These are phyloP conservation scores for Neofusicoccum ribis DNA, from an alignment of 2,329 filamentous ascomycete species.

Conservation along the genomic window DNA sequence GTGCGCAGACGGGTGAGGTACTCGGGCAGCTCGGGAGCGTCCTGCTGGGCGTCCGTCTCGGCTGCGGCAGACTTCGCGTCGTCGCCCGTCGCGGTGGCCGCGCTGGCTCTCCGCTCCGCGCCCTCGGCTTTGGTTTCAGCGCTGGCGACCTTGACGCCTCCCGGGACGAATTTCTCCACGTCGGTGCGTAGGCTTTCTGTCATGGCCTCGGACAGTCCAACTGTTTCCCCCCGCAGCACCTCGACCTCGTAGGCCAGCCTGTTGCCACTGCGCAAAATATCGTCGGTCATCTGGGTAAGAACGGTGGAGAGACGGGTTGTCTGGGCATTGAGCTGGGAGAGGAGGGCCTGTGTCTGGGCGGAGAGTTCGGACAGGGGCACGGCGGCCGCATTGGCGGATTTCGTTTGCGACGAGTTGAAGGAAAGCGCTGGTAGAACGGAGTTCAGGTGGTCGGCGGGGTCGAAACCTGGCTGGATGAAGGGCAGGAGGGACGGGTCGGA, in stretches of 20 bases:
- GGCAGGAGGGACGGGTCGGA: conserved; percentile 71
- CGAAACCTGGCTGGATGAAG: conserved; percentile 76
- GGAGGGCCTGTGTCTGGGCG: conserved; percentile 75
- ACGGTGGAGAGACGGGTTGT: conserved; percentile 78
- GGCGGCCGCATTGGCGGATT: conserved; percentile 41
- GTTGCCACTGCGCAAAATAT: conserved; percentile 86
- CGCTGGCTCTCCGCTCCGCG: conserved; percentile 38
- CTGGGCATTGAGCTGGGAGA: conserved; percentile 85
- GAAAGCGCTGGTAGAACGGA: conserved; percentile 69
- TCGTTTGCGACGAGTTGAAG: conserved; percentile 41
- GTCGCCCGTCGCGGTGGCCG: conserved; percentile 28
- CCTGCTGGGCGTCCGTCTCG: conserved; percentile 37
- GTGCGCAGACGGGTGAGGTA: conserved; percentile 80
- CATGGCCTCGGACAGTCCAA: conserved; percentile 76
- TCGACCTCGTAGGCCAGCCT: conserved; percentile 93
- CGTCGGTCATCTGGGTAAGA: conserved; percentile 88
- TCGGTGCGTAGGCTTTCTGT: conserved; percentile 71
- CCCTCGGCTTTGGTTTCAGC: not conserved
- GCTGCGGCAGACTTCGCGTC: not conserved
- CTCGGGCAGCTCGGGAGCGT: conserved; percentile 44
- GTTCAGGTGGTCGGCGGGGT: conserved; percentile 85
- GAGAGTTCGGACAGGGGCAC: conserved; percentile 75
- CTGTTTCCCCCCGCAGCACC: conserved; percentile 81
- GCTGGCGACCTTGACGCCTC: conserved; percentile 29
- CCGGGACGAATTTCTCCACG: conserved; percentile 69